A percentile compares a stretch with the other conserved stretches of the same genome.
Evolutionary conservation across 2,329 filamentous ascomycete genomes (phyloP).

Genomic region (Sarocladium oryzae): DNA sequence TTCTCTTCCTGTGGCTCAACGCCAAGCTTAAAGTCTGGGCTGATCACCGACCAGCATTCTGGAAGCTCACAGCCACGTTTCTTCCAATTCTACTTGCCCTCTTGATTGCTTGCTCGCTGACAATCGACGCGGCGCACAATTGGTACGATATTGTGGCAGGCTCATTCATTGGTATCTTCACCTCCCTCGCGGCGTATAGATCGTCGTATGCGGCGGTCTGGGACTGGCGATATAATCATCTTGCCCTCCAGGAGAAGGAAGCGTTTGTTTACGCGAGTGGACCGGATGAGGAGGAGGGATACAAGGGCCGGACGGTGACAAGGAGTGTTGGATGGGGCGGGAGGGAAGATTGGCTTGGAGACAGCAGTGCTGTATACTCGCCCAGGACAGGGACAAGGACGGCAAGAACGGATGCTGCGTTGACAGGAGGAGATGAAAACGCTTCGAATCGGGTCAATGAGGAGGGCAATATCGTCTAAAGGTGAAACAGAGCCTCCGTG

Average conservation of each 20-base stretch:
- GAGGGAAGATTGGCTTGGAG: slow-evolving; percentile 12
- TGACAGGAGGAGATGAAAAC: background rate
- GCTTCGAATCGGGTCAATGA: background rate
- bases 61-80: slow-evolving; percentile 56
- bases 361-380: slow-evolving; percentile 1
- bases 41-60: slow-evolving; percentile 59
- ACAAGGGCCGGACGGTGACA: slow-evolving; percentile 10
- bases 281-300: slow-evolving; percentile 7
- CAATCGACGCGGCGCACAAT: slow-evolving; percentile 60
- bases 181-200: slow-evolving; percentile 58
- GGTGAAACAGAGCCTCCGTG: background rate
- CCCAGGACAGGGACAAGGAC: background rate
- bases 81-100: slow-evolving; percentile 53
- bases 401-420: background rate
- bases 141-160: slow-evolving; percentile 65
- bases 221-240: slow-evolving; percentile 63
- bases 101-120: slow-evolving; percentile 54
- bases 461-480: background rate
- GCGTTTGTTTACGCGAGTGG: slow-evolving; percentile 23
- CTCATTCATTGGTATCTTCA: slow-evolving; percentile 53
- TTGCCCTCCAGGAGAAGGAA: slow-evolving; percentile 45
- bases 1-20: slow-evolving; percentile 23
- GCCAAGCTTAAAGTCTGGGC: slow-evolving; percentile 65
- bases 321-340: slow-evolving; percentile 14
- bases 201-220: slow-evolving; percentile 62